Base-by-base conservation (phyloP, 2,329 filamentous ascomycete genomes). In the Colletotrichum incanum region DNA sequence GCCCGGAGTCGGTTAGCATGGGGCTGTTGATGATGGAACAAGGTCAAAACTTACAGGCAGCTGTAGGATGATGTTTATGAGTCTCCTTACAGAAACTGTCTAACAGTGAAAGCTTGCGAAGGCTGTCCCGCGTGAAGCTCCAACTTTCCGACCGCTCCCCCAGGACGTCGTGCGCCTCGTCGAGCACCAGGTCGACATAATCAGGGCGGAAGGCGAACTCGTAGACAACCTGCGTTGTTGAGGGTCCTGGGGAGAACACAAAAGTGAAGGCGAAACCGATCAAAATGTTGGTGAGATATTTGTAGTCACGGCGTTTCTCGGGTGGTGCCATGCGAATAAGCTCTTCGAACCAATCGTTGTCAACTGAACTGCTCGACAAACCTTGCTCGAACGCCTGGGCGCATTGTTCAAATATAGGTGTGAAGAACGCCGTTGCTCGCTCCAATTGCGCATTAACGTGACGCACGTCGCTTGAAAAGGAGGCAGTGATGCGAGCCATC, bases 51-150 rank as follows among this genome's bases (percentile, higher is more conserved):
- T 37, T 54, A 72, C 69, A 72, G 16, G 65, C 69, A 5, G 69
- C 69, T 6, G 65, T 72, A 2, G 69, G 65, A 16, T 72, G 69
- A 11, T 72, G 69, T 34, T 64, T 72, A 14, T 72, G 69, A 26
- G 69, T 72, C 45, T 72, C 69, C 20, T 72, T 72, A 37, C 69
- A 72, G 31, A 72, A 72, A 39, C 69, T 72, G 37, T 72, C 69
- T 20, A 72, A n/a, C 20, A 72, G 26, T 7, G 69, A 72, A 5
- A 72, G 52, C 18, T 31, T 31, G 26, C 59, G 52, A 20, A 69
- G 69, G 14, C 39, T 69, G 2, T 72, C 59, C 26, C 58, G 58
- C 45, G 69, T 64, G 41, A 72, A 72, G 1, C 3, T 23, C 69
- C 69, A 72, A 12, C 23, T 20, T n/a, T 55, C 23, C 3, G 18